Evolutionary conservation across 768 basidiomycete species (phyloP).

Genomic region (Pleurotus tuber-regium): DNA sequence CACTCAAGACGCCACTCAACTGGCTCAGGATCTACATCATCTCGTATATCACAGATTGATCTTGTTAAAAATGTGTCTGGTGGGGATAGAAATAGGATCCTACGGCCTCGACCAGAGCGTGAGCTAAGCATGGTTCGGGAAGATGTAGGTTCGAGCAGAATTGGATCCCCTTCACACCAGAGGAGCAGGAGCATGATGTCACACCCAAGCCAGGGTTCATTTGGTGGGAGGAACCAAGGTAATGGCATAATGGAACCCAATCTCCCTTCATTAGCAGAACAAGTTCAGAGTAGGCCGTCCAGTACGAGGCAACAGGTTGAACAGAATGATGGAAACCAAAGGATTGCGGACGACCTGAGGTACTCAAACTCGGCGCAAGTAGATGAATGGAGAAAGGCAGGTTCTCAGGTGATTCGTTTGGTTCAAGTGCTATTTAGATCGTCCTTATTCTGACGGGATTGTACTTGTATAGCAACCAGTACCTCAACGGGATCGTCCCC

Average conservation of each 20-base stretch:
- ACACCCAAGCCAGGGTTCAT: not conserved
- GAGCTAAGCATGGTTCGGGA: constrained; percentile 3
- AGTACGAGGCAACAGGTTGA: too few species aligned
- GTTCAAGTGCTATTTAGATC: too few species aligned
- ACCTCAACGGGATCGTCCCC: constrained; percentile 2
- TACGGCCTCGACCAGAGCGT: not conserved
- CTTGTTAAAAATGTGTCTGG: constrained; percentile 12
- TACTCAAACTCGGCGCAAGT: not conserved
- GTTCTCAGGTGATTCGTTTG: not conserved
- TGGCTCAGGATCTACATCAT: constrained; percentile 25
- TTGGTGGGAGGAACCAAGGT: not conserved
- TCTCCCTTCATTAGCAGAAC: not conserved
- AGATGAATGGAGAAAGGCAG: not conserved
- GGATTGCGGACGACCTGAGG: not conserved
- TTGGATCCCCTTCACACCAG: not conserved
- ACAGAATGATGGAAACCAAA: not conserved
- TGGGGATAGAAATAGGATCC: not conserved
- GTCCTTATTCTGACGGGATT: too few species aligned
- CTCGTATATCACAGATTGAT: constrained; percentile 33
- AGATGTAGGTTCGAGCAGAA: not conserved
- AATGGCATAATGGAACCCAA: not conserved
- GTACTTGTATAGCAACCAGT: too few species aligned
- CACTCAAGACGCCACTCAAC: constrained; percentile 14
- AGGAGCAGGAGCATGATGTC: constrained; percentile 4
- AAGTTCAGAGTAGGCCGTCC: not conserved